Percentiles rank a stretch among this genome's conserved stretches.
These are phyloP conservation scores for Trichaptum fuscoviolaceum DNA, from an alignment of 768 basidiomycete species.

Conservation along the genomic window DNA sequence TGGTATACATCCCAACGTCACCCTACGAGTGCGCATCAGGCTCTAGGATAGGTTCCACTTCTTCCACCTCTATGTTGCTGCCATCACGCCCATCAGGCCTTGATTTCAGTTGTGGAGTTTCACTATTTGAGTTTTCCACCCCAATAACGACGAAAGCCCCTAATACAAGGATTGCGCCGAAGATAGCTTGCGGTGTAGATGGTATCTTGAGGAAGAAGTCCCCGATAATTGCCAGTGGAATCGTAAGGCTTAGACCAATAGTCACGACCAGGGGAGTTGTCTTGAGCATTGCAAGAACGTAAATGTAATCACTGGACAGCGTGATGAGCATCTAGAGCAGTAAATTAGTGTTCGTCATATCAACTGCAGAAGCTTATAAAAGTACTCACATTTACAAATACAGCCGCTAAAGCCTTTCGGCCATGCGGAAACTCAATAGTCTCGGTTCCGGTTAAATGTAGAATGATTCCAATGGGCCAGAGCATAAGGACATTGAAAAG, in stretches of 20 bases:
- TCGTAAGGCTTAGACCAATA: conserved; percentile 87
- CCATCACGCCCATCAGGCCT: conserved; percentile 1
- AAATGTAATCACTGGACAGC: conserved; percentile 77
- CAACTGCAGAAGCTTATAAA: conserved; percentile 4
- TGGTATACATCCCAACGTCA: background rate
- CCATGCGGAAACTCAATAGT: conserved; percentile 64
- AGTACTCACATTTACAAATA: conserved; percentile 50
- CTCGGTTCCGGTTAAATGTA: conserved; percentile 72
- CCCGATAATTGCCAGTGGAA: conserved; percentile 85
- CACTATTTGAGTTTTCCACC: conserved; percentile 37
- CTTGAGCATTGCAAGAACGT: conserved; percentile 90
- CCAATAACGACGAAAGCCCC: conserved; percentile 75
- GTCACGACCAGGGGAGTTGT: conserved; percentile 94
- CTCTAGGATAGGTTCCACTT: background rate
- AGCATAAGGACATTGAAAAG: conserved; percentile 72
- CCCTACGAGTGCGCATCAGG: background rate
- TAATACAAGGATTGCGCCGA: conserved; percentile 75
- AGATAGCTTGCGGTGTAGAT: conserved; percentile 51
- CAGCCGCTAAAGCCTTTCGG: conserved; percentile 39
- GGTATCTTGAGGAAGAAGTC: conserved; percentile 63
- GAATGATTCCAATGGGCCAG: conserved; percentile 73
- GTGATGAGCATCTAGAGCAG: conserved; percentile 72
- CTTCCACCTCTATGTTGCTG: background rate
- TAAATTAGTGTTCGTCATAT: background rate
- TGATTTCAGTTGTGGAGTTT: conserved; percentile 20